phyloP scores from a whole-genome alignment of 352 stramenopile genomes.

The Poterioochromonas sp. region DNA sequence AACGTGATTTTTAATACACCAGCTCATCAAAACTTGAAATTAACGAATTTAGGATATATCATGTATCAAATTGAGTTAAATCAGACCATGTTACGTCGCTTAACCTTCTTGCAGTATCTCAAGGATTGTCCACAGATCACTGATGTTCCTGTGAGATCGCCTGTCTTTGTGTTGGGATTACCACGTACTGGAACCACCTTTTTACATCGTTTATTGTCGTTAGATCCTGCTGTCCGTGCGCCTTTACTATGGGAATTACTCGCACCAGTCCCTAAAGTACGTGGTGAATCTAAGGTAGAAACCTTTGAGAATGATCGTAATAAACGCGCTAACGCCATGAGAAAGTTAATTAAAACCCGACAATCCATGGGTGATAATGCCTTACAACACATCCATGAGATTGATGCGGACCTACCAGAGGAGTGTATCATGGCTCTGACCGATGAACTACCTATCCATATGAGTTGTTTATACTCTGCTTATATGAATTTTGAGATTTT shows the following conservation, averaged over 20 bases:
- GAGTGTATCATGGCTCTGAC: constrained; percentile 44
- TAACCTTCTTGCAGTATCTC: constrained; percentile 36
- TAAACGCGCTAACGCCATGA: constrained; percentile 29
- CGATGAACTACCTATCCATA: constrained; percentile 44
- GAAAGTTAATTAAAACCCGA: constrained; percentile 33
- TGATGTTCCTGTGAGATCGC: constrained; percentile 22
- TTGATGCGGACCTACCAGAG: constrained; percentile 41
- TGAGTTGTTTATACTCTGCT: constrained; percentile 36
- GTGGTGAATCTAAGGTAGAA: background rate
- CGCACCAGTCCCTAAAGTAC: constrained; percentile 12
- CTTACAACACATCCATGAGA: constrained; percentile 44
- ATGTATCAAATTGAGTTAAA: constrained; percentile 2
- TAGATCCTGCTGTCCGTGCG: constrained; percentile 39
- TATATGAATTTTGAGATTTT: constrained; percentile 34
- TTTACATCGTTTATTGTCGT: constrained; percentile 47
- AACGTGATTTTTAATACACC: background rate
- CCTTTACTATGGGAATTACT: constrained; percentile 43
- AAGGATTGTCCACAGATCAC: constrained; percentile 24
- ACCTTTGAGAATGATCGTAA: constrained; percentile 10
- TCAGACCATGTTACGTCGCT: constrained; percentile 10
- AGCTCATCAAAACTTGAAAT: background rate
- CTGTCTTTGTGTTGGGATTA: constrained; percentile 40
- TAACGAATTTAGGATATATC: constrained; percentile 31
- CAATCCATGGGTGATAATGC: constrained; percentile 37
- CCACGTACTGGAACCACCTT: constrained; percentile 51